Evolutionary conservation across 169 alveolate genomes (phyloP).

Genomic region (Nephromyces sp.): DNA sequence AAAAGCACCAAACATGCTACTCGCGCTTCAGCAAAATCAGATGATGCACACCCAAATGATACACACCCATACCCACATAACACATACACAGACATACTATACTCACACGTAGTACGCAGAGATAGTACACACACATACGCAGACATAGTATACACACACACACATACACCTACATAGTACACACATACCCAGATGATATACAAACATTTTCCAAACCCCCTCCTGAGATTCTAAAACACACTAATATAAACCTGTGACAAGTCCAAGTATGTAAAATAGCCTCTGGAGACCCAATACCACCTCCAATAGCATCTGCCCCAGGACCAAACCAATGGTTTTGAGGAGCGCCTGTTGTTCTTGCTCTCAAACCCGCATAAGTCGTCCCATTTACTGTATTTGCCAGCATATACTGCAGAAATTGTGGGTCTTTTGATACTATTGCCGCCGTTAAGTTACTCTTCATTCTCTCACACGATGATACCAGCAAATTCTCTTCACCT

Average conservation of each 20-base stretch:
- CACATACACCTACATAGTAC: too few species aligned
- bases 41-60: neutral
- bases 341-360: constrained; percentile 86
- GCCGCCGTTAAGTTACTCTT: constrained; percentile 71
- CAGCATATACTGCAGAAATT: constrained; percentile 33
- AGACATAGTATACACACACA: neutral
- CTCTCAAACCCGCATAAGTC: constrained; percentile 74
- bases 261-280: constrained; percentile 71
- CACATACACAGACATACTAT: neutral
- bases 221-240: neutral
- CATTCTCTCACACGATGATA: constrained; percentile 43
- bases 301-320: constrained; percentile 74
- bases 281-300: constrained; percentile 77
- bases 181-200: neutral
- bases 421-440: constrained; percentile 60
- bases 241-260: constrained; percentile 39
- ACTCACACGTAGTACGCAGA: neutral
- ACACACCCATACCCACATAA: neutral
- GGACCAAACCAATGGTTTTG: constrained; percentile 84
- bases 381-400: constrained; percentile 66
- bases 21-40: neutral
- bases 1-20: neutral
- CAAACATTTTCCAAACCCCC: neutral
- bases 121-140: neutral
- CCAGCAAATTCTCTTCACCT: constrained; percentile 33